Percentiles rank a stretch among this genome's conserved stretches.
Evolutionary conservation across 2,329 filamentous ascomycete genomes (phyloP).

Genomic region (Apiospora marii): DNA sequence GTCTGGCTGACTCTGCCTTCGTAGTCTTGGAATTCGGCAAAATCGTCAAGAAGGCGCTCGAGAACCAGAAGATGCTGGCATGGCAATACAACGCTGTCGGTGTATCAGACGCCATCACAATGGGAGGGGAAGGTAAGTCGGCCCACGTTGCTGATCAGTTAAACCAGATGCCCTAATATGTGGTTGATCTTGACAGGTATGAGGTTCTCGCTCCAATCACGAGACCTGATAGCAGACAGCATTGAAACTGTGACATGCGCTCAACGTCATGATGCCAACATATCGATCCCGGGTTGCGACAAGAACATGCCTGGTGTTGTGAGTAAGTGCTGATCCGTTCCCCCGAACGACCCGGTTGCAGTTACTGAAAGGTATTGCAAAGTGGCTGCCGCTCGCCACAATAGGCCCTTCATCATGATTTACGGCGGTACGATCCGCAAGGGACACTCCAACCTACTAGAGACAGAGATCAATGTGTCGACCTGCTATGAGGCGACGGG

Average conservation of each 20-base stretch:
- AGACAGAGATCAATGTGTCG: slow-evolving; percentile 82
- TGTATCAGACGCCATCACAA: slow-evolving; percentile 90
- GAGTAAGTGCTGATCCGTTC: slow-evolving; percentile 43
- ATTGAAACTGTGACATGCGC: slow-evolving; percentile 99
- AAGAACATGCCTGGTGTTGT: slow-evolving; percentile 98
- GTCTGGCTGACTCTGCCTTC: slow-evolving; percentile 43
- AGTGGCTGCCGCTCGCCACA: slow-evolving; percentile 84
- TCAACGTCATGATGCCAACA: slow-evolving; percentile 98
- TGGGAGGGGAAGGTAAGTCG: slow-evolving; percentile 82
- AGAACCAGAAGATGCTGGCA: slow-evolving; percentile 85
- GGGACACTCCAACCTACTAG: slow-evolving; percentile 77
- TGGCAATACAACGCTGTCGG: slow-evolving; percentile 96
- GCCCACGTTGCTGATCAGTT: not conserved
- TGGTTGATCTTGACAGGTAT: slow-evolving; percentile 67
- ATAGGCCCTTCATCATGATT: slow-evolving; percentile 90
- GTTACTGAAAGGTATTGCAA: not conserved
- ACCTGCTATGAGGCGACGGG: slow-evolving; percentile 90
- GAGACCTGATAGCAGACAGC: slow-evolving; percentile 93
- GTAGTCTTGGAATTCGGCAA: slow-evolving; percentile 85
- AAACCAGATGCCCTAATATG: not conserved
- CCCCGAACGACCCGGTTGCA: too few species aligned
- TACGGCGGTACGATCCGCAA: slow-evolving; percentile 90
- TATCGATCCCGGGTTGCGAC: slow-evolving; percentile 96
- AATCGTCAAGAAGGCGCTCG: slow-evolving; percentile 82
- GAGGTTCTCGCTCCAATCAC: slow-evolving; percentile 89